These are phyloP conservation scores for Malus hybrid DNA, from an alignment of 331 rosid genomes.

Conservation along the genomic window DNA sequence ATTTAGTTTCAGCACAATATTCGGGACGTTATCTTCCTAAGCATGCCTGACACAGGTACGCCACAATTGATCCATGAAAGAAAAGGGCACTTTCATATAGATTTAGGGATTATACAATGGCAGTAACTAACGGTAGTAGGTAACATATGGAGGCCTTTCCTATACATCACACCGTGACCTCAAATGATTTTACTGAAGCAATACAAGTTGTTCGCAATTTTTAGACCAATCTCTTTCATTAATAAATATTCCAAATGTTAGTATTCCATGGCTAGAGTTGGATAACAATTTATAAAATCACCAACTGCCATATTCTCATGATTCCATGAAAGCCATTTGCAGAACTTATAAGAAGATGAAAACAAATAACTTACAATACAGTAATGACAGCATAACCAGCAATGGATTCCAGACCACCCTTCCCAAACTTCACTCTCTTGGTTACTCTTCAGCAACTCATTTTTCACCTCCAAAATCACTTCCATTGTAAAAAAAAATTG, in stretches of 20 bases:
- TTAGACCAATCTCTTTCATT: background rate
- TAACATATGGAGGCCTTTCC: too few species aligned
- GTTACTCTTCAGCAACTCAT: background rate
- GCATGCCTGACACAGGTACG: background rate
- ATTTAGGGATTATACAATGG: background rate
- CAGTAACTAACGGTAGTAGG: too few species aligned
- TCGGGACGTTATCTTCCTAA: background rate
- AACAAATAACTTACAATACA: too few species aligned
- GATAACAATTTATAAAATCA: background rate
- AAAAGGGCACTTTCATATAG: background rate
- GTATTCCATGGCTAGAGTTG: background rate
- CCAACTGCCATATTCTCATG: background rate
- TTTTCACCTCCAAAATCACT: too few species aligned
- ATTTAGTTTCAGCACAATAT: background rate
- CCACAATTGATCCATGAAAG: background rate
- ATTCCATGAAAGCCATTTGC: too few species aligned
- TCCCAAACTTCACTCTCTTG: too few species aligned
- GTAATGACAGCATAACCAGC: background rate
- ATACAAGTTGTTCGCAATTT: background rate
- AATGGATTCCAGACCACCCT: too few species aligned
- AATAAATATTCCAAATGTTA: background rate
- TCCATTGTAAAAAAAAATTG: too few species aligned
- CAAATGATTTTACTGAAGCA: too few species aligned
- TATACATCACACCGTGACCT: too few species aligned
- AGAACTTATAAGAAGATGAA: too few species aligned